These are phyloP conservation scores for Penicillium italicum DNA, from an alignment of 2,329 filamentous ascomycete genomes.

Conservation along the genomic window DNA sequence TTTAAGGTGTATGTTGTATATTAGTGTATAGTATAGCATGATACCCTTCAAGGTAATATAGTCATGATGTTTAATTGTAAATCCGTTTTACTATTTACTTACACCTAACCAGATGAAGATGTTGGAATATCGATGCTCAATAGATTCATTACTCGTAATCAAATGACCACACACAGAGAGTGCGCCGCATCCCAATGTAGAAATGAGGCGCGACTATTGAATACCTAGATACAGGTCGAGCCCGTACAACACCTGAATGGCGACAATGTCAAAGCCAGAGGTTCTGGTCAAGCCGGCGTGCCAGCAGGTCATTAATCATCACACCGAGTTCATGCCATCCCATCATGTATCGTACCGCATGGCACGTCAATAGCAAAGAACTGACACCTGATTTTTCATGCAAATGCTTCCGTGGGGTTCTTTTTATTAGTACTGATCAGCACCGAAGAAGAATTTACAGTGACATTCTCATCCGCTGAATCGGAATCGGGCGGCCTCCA, in stretches of 20 bases:
- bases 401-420: constrained; percentile 19
- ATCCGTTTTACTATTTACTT: not conserved
- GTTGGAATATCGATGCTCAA: not conserved
- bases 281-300: constrained; percentile 9
- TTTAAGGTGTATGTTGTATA: too few species aligned
- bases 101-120: not conserved
- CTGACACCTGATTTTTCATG: constrained; percentile 24
- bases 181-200: constrained; percentile 5
- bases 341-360: constrained; percentile 17
- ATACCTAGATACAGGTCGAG: constrained; percentile 4
- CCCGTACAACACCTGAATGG: constrained; percentile 1
- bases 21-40: too few species aligned
- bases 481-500: constrained; percentile 83
- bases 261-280: constrained; percentile 8
- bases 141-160: constrained; percentile 11
- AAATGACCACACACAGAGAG: constrained; percentile 5
- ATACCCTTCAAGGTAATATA: too few species aligned
- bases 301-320: constrained; percentile 25
- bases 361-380: constrained; percentile 21
- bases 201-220: constrained; percentile 11
- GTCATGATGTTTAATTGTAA: too few species aligned
- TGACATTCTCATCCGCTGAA: constrained; percentile 55
- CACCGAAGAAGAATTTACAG: constrained; percentile 15
- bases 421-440: constrained; percentile 11
- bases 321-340: constrained; percentile 19